A percentile compares a stretch with the other conserved stretches of the same genome.
Conservation (phyloP, 495 filamentous ascomycete species). For the Tuber calosporum region DNA sequence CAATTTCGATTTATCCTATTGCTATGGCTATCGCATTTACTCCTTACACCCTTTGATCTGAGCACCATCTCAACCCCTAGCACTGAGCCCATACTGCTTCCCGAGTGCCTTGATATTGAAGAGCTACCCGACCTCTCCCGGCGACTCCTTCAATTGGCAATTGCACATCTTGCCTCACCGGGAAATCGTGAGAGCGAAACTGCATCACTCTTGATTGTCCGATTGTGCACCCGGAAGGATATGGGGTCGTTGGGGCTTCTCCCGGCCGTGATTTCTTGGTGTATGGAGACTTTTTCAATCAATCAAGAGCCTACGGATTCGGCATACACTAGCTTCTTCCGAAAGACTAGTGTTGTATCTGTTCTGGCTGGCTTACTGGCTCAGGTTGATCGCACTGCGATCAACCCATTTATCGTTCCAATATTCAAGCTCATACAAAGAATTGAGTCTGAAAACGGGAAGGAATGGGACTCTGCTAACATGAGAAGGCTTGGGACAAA, state of each 20-base stretch:
- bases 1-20: conserved; percentile 82
- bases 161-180: conserved; percentile 61
- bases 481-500: conserved; percentile 78
- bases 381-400: conserved; percentile 50
- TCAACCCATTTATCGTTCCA: conserved; percentile 48
- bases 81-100: conserved; percentile 42
- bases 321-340: conserved; percentile 47
- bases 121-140: conserved; percentile 61
- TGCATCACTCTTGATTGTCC: conserved; percentile 70
- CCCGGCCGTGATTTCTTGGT: conserved; percentile 58
- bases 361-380: conserved; percentile 67
- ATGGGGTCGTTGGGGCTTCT: conserved; percentile 75
- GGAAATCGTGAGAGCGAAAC: conserved; percentile 78
- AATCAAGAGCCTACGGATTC: conserved; percentile 41
- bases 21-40: conserved; percentile 85
- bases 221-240: conserved; percentile 72
- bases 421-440: conserved; percentile 46
- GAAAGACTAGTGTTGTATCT: conserved; percentile 68
- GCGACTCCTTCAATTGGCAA: conserved; percentile 62
- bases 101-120: conserved; percentile 35
- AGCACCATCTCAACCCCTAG: conserved; percentile 62
- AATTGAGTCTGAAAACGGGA: conserved; percentile 21
- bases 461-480: conserved; percentile 54
- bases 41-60: conserved; percentile 90
- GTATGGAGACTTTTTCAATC: conserved; percentile 52